phyloP scores from a whole-genome alignment of 352 stramenopile species.

The Pythium vanterpoolii region DNA sequence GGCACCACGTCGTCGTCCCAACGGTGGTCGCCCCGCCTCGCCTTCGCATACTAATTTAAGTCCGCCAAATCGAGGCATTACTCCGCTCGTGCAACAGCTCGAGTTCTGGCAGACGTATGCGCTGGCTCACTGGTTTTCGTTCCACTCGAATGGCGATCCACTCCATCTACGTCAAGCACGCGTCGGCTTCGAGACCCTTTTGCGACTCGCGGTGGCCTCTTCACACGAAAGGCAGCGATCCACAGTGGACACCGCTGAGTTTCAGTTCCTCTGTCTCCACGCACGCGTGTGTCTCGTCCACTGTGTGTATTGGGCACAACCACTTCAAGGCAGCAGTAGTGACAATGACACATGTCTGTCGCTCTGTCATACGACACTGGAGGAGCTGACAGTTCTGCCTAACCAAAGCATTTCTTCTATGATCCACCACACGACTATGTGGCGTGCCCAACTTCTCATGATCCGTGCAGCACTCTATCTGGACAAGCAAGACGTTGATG shows the following conservation, averaged over 20 bases:
- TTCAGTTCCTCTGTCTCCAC: constrained; percentile 22
- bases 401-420: constrained; percentile 6
- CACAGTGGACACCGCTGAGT: not conserved
- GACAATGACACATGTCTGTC: constrained; percentile 16
- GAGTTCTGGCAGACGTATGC: constrained; percentile 60
- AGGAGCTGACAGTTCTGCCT: constrained; percentile 14
- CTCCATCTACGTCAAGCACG: constrained; percentile 40
- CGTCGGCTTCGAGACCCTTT: constrained; percentile 41
- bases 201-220: constrained; percentile 11
- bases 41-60: constrained; percentile 10
- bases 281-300: constrained; percentile 31
- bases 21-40: not conserved
- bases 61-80: not conserved
- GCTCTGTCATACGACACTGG: constrained; percentile 17
- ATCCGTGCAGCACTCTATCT: constrained; percentile 40
- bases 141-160: constrained; percentile 42
- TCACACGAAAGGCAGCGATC: too few relatives aligned
- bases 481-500: constrained; percentile 5
- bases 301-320: constrained; percentile 34
- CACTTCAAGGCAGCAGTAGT: not conserved
- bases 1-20: not conserved
- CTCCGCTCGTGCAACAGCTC: constrained; percentile 20
- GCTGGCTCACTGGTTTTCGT: constrained; percentile 47
- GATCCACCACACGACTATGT: not conserved
- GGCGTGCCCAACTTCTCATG: constrained; percentile 36